Evolutionary conservation across 768 basidiomycete genomes (phyloP), one percentile per base, ranked within the genome.

Genomic region (Suillus lakei): DNA sequence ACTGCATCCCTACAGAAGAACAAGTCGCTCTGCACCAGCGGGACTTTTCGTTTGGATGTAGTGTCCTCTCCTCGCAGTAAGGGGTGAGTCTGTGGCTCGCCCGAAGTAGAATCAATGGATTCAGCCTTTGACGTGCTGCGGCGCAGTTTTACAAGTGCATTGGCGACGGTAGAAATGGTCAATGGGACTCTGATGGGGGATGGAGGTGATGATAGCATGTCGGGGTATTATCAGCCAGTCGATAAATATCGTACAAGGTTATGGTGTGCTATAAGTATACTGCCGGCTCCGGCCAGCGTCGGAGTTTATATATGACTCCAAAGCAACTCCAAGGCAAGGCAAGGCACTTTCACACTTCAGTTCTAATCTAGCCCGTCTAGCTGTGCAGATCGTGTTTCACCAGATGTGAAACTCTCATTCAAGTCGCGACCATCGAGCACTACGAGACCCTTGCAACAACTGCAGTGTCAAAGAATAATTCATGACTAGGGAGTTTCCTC

Each of bases 1-100:
- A 92, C 91, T 2, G 84, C 91, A 54, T 84, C 88, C 4, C 77
- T 77, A 68, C 91, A 92, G 15, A 86, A 73, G 68, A 84, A 91
- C 13, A 79, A 76, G 64, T 90, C 81, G 4, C 67, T 69, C 30
- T 80, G 76, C 41, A 65, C 74, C 26, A 83, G 66, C 3, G 75
- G 72, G 16, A 81, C 77, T 54, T 73, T 73, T 55, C 73, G 64
- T 30, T 65, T 64, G 60, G 70, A 66, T 0, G 76, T 78, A 21
- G 72, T 69, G 5, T 66, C 71, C 26, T 77, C 74, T 0, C 68
- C 76, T 23, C 41, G 67, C 18, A 83, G 71, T 18, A 69, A 62
- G 1, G 78, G 72, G 64, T 83, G 79, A 18, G 82, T 82, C 54
- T 73, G 64, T 15, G 81, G 79, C 38, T 70, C 64, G 21, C 82